A percentile compares a stretch with the other conserved stretches of the same genome.
Evolutionary conservation across 345 rosid genomes (phyloP).

Genomic region (Anastatica hierochuntica): DNA sequence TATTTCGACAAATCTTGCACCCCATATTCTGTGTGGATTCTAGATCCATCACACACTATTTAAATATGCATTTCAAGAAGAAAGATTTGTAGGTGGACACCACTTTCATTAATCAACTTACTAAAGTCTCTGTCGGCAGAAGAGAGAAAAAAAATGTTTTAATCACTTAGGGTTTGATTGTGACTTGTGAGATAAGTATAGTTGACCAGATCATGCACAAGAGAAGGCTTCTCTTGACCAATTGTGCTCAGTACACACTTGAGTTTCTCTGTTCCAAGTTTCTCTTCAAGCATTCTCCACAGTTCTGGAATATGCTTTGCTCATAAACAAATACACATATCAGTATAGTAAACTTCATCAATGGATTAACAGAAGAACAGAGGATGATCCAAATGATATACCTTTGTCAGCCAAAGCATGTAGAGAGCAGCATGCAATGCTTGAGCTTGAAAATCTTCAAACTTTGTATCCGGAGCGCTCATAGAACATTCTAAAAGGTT

Average conservation of each 20-base stretch:
- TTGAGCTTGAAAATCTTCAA: slow-evolving; percentile 63
- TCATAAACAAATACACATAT: slow-evolving; percentile 5
- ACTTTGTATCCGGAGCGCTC: slow-evolving; percentile 39
- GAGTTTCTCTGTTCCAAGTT: slow-evolving; percentile 32
- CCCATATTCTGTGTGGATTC: no score
- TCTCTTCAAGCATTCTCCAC: slow-evolving; percentile 31
- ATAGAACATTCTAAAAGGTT: slow-evolving; percentile 41
- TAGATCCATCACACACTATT: no score
- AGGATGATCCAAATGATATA: neutral
- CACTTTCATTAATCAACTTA: no score
- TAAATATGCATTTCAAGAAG: no score
- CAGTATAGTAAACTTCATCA: neutral
- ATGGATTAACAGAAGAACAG: neutral
- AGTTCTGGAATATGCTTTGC: slow-evolving; percentile 47
- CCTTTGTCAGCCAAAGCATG: slow-evolving; percentile 70
- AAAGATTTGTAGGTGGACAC: no score
- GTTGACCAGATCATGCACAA: no score
- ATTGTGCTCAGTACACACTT: slow-evolving; percentile 25
- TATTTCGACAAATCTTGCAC: no score
- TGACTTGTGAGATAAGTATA: no score
- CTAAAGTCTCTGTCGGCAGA: no score
- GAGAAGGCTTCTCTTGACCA: slow-evolving; percentile 33
- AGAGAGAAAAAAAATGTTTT: no score
- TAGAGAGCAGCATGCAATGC: slow-evolving; percentile 47
- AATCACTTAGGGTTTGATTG: no score